phyloP scores from a whole-genome alignment of 2,329 filamentous ascomycete genomes.

The Penicillium frequentans region DNA sequence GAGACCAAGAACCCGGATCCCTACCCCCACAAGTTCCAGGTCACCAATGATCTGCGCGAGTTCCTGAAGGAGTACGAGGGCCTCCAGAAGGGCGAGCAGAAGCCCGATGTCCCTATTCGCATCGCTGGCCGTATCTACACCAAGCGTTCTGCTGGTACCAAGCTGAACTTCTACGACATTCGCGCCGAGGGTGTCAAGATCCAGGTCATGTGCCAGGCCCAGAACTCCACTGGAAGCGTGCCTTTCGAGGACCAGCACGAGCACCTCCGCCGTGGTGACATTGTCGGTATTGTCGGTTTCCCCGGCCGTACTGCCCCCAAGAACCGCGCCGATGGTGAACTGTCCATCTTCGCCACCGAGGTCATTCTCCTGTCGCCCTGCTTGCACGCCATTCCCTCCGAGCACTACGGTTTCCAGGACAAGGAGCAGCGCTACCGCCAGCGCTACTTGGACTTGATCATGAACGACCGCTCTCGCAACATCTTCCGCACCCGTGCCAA shows the following conservation, averaged over 20 bases:
- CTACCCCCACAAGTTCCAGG: conserved; percentile 92
- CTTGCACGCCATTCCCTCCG: conserved; percentile 79
- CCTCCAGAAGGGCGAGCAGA: conserved; percentile 84
- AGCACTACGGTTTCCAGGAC: conserved; percentile 94
- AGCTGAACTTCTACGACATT: conserved; percentile 90
- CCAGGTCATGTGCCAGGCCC: conserved; percentile 89
- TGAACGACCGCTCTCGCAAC: conserved; percentile 84
- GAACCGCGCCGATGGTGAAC: conserved; percentile 83
- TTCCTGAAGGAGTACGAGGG: conserved; percentile 73
- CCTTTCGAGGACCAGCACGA: conserved; percentile 88
- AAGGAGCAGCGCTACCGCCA: conserved; percentile 90
- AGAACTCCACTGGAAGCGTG: conserved; percentile 68
- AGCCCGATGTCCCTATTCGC: conserved; percentile 71
- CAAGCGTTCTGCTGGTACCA: conserved; percentile 76
- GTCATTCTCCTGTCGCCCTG: conserved; percentile 86
- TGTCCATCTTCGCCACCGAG: conserved; percentile 89
- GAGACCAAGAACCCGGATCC: conserved; percentile 74
- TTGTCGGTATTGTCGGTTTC: conserved; percentile 83
- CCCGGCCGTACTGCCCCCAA: conserved; percentile 85
- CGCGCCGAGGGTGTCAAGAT: conserved; percentile 73
- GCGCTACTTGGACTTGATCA: conserved; percentile 92
- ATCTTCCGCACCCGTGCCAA: conserved; percentile 82
- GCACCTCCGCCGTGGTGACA: conserved; percentile 83
- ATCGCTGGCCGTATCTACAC: conserved; percentile 87
- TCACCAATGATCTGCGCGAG: conserved; percentile 77